A percentile compares a stretch with the other conserved stretches of the same genome.
These are phyloP conservation scores for Pseudocercospora vitis DNA, from an alignment of 2,329 filamentous ascomycete species.

Conservation along the genomic window DNA sequence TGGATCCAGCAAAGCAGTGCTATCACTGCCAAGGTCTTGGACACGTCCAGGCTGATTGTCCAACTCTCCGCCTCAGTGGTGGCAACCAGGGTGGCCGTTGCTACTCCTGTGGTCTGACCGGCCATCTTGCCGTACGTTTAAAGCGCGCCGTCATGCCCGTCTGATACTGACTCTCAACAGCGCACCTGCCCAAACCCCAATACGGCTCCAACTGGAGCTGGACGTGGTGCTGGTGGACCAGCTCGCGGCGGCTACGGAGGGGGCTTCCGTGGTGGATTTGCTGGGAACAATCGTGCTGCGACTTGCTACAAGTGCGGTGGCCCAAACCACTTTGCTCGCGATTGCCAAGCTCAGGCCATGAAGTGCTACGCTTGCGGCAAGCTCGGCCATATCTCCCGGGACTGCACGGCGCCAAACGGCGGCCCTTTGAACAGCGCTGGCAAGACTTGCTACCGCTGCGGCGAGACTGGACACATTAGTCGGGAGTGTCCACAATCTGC, in stretches of 20 bases:
- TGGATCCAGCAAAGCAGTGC: slow-evolving; percentile 82
- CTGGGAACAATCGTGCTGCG: slow-evolving; percentile 64
- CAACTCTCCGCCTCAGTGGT: slow-evolving; percentile 85
- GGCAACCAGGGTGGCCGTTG: slow-evolving; percentile 74
- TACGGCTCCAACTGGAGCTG: slow-evolving; percentile 51
- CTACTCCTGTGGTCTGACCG: slow-evolving; percentile 93
- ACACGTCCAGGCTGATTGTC: slow-evolving; percentile 98
- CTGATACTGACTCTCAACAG: slow-evolving; percentile 42
- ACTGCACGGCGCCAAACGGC: slow-evolving; percentile 96
- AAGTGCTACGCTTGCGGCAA: slow-evolving; percentile 98
- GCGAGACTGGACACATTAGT: slow-evolving; percentile 92
- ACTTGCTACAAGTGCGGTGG: slow-evolving; percentile 73
- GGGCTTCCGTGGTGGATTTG: slow-evolving; percentile 69
- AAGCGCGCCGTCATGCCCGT: not conserved
- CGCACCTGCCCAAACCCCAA: slow-evolving; percentile 81
- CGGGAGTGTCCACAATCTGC: slow-evolving; percentile 80
- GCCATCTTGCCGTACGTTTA: slow-evolving; percentile 78
- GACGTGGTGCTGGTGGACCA: slow-evolving; percentile 60
- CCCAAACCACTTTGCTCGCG: slow-evolving; percentile 96
- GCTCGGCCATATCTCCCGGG: slow-evolving; percentile 87
- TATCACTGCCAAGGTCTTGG: slow-evolving; percentile 99
- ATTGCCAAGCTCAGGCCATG: slow-evolving; percentile 98
- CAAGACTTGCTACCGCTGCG: slow-evolving; percentile 98
- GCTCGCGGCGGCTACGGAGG: slow-evolving; percentile 70
- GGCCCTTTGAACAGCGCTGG: slow-evolving; percentile 85